Conservation (phyloP, 2,329 filamentous ascomycete species). For the Xylaria sp. region DNA sequence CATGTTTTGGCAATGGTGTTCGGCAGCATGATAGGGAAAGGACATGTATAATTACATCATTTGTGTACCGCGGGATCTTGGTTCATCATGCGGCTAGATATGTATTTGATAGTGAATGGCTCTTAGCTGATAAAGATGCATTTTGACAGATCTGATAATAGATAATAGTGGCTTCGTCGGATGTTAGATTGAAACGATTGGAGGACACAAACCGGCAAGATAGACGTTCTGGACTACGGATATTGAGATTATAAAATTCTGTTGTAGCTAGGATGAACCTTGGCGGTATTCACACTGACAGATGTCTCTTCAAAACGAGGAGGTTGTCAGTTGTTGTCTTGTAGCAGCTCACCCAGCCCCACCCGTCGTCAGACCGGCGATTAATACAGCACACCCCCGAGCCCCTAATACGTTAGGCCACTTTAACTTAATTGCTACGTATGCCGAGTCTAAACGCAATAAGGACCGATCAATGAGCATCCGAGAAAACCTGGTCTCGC, state of each 20-base stretch:
- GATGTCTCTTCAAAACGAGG: background rate
- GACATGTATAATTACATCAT: background rate
- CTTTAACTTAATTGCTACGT: conserved; percentile 29
- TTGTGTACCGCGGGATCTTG: background rate
- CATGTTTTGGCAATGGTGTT: background rate
- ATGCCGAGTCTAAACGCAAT: conserved; percentile 27
- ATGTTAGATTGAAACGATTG: background rate
- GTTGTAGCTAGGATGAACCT: background rate
- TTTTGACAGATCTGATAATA: background rate
- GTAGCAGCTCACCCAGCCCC: conserved; percentile 20
- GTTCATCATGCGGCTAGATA: background rate
- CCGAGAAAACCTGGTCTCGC: conserved; percentile 13
- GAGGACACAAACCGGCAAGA: background rate
- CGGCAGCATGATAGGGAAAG: background rate
- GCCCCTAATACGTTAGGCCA: conserved; percentile 11
- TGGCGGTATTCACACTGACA: background rate
- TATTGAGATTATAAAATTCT: background rate
- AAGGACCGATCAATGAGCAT: conserved; percentile 5
- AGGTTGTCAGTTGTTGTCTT: too few species aligned
- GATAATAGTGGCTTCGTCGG: background rate
- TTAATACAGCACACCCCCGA: background rate
- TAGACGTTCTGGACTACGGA: background rate
- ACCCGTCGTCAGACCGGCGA: conserved; percentile 30
- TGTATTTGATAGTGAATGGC: background rate
- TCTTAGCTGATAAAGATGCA: background rate